Conservation (phyloP, 208 protist species). For the Naegleria lovaniensis region DNA sequence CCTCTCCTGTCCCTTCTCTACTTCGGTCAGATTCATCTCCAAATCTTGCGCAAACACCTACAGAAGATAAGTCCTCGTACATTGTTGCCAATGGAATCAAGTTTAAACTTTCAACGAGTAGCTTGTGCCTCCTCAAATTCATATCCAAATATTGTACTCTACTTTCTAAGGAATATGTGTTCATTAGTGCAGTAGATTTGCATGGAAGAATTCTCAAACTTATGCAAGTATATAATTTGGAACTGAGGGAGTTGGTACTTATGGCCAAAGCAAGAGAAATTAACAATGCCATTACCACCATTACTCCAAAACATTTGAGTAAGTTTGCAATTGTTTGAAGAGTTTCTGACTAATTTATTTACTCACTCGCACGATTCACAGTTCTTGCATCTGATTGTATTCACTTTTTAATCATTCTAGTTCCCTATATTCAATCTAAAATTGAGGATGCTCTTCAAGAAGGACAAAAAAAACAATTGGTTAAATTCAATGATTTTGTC, state of each 20-base stretch:
- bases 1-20: too few relatives aligned
- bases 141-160: not conserved
- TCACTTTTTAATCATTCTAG: not conserved
- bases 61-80: not conserved
- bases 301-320: not conserved
- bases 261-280: not conserved
- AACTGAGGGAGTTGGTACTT: not conserved
- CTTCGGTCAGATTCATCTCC: not conserved
- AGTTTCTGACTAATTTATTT: too few relatives aligned
- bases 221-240: not conserved
- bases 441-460: not conserved
- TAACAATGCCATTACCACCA: not conserved
- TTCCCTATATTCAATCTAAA: not conserved
- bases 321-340: too few relatives aligned
- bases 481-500: not conserved
- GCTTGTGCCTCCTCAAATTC: not conserved
- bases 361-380: too few relatives aligned
- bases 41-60: not conserved
- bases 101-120: not conserved
- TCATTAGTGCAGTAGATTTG: not conserved
- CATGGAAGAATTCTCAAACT: not conserved
- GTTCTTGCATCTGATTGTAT: not conserved
- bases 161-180: not conserved
- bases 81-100: not conserved
- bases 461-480: not conserved